These are phyloP conservation scores for Coriolopsis trogii DNA, from an alignment of 1,284 basidiomycete genomes.

Conservation along the genomic window DNA sequence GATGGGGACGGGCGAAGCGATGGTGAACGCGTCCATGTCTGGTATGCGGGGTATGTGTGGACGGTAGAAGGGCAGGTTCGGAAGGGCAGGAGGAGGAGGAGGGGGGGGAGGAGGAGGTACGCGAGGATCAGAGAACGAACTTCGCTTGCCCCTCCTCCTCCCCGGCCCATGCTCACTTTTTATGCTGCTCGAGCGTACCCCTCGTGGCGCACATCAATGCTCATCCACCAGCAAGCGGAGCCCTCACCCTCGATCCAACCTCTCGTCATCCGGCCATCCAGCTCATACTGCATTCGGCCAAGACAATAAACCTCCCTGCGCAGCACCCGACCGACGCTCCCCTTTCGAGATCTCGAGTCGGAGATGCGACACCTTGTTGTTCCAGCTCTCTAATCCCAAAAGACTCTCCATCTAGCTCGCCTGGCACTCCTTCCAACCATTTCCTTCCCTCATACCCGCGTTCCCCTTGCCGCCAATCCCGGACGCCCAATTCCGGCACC, in stretches of 20 bases:
- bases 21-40: conserved; percentile 25
- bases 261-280: background rate
- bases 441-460: no score
- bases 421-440: no score
- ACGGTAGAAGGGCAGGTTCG: background rate
- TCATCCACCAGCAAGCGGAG: no score
- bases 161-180: background rate
- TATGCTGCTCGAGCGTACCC: conserved; percentile 7
- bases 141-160: conserved; percentile 9
- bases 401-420: no score
- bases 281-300: background rate
- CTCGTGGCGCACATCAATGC: no score
- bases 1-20: conserved; percentile 14
- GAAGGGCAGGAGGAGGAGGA: conserved; percentile 1
- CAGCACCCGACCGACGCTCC: background rate
- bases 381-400: no score
- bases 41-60: no score
- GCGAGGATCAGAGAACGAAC: conserved; percentile 3
- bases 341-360: background rate
- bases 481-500: no score
- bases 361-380: background rate
- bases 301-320: conserved; percentile 13
- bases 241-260: background rate
- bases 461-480: no score
- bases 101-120: conserved; percentile 4